Evolutionary conservation across 805 yeast genomes (phyloP), one percentile per base, ranked within the genome.

Genomic region (Candida saitoana): DNA sequence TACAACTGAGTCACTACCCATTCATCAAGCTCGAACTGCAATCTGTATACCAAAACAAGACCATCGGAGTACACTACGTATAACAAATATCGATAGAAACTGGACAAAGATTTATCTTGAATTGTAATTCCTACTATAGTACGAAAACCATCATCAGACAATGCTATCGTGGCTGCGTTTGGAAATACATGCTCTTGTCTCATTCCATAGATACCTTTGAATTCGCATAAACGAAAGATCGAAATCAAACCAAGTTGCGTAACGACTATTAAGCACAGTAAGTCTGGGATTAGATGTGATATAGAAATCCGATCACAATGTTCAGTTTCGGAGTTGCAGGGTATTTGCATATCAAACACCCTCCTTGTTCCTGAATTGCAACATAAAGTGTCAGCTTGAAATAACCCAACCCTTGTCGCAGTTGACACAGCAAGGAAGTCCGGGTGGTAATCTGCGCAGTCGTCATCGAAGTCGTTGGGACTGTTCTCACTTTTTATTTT

Each of bases 331-430:
- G 68, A 73, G 40, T 58, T 60, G 18, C 53, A 52, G 5, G 74
- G 69, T 17, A 62, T 50, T 1, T 54, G 51, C 46, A 67, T 52
- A 14, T 64, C 63, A 49, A 75, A 77, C 1, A 76, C 52, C 3
- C 66, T 56, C 3, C 68, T 59, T 1, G 78, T 70, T 1, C 77
- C 67, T 3, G 77, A 67, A 48, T 67, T 71, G 51, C 81, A 76
- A 27, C 73, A 63, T 17, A 79, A 58, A 8, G 68, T 62, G 38
- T 73, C 71, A 1, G 63, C 62, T 18, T 71, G 59, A 48, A 76
- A 72, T 18, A 80, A 52, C 0, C 74, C 80, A 11, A 74, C 47
- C 34, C 63, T 60, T 19, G 60, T 49, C 4, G 69, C 65, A 0
- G 83, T 75, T 0, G 83, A 70, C 1, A 69, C 65, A 6, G 76